Evolutionary conservation across 2,329 filamentous ascomycete species (phyloP).

Genomic region (Penicillium fuscoglaucum): DNA sequence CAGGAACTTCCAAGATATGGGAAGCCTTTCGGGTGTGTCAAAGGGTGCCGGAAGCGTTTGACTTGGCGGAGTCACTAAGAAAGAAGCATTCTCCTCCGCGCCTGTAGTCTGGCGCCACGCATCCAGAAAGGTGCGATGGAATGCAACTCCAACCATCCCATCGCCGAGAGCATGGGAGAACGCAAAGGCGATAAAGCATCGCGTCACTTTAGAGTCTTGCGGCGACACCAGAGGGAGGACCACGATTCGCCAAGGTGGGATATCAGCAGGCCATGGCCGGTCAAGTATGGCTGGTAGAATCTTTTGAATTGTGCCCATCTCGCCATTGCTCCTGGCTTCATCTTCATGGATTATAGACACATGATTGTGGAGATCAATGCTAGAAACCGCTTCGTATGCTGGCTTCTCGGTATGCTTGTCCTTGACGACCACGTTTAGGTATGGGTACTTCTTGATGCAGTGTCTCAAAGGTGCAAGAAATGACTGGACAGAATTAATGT

Average conservation of each 20-base stretch:
- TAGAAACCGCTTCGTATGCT: conserved; percentile 31
- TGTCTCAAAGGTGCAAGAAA: conserved; percentile 36
- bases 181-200: conserved; percentile 42
- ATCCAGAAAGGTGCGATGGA: conserved; percentile 46
- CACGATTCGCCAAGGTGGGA: conserved; percentile 49
- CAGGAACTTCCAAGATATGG: conserved; percentile 49
- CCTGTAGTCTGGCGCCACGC: conserved; percentile 9
- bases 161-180: conserved; percentile 50
- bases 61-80: conserved; percentile 18
- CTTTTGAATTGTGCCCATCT: conserved; percentile 23
- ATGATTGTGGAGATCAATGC: conserved; percentile 44
- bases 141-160: conserved; percentile 44
- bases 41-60: conserved; percentile 38
- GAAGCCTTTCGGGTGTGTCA: conserved; percentile 41
- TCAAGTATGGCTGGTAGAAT: conserved; percentile 37
- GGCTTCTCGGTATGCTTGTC: conserved; percentile 42
- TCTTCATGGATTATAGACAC: conserved; percentile 30
- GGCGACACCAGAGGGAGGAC: conserved; percentile 32
- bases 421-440: conserved; percentile 39
- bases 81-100: not conserved
- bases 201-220: conserved; percentile 6
- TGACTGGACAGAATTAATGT: conserved; percentile 22
- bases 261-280: conserved; percentile 27
- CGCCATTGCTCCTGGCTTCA: conserved; percentile 5
- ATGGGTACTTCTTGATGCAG: conserved; percentile 44